Percentiles rank a stretch among this genome's conserved stretches.
Evolutionary conservation across 179 eudicot species (phyloP).

Genomic region (Corrigiola litoralis): DNA sequence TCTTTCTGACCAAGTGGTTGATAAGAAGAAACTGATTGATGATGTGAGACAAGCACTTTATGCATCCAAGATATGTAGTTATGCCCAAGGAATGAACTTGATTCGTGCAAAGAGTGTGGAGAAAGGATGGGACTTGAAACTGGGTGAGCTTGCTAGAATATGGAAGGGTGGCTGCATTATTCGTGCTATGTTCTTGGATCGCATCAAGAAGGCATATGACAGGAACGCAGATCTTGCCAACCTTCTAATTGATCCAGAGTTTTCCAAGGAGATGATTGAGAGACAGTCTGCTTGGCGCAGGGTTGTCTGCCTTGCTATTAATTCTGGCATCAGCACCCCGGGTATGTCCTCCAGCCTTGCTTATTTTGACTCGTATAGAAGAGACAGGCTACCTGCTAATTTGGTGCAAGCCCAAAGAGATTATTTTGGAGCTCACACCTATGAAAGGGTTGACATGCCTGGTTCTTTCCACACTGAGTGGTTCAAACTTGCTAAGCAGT

Average conservation of each 20-base stretch:
- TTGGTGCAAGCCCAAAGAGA: conserved; percentile 94
- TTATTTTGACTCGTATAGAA: conserved; percentile 85
- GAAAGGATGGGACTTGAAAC: conserved; percentile 74
- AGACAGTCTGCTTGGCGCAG: conserved; percentile 85
- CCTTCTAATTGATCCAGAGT: conserved; percentile 80
- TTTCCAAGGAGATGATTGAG: conserved; percentile 73
- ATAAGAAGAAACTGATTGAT: conserved; percentile 66
- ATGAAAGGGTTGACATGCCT: conserved; percentile 74
- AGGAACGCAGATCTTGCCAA: conserved; percentile 69
- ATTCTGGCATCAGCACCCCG: conserved; percentile 81
- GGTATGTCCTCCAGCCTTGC: conserved; percentile 95
- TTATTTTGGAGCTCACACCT: conserved; percentile 93
- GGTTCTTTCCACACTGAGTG: conserved; percentile 95
- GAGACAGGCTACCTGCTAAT: conserved; percentile 77
- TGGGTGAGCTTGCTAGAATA: conserved; percentile 87
- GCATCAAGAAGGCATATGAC: conserved; percentile 88
- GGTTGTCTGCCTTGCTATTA: conserved; percentile 76
- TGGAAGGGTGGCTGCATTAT: conserved; percentile 97
- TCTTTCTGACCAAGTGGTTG: conserved; percentile 49
- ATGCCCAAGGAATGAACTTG: conserved; percentile 93
- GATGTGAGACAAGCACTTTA: conserved; percentile 85
- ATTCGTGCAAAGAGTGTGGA: conserved; percentile 76
- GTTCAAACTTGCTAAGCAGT: conserved; percentile 78
- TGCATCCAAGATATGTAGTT: conserved; percentile 83
- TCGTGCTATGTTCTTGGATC: conserved; percentile 83